These are phyloP conservation scores for Rhodotorula babjevae DNA, from an alignment of 768 basidiomycete species.

Conservation along the genomic window DNA sequence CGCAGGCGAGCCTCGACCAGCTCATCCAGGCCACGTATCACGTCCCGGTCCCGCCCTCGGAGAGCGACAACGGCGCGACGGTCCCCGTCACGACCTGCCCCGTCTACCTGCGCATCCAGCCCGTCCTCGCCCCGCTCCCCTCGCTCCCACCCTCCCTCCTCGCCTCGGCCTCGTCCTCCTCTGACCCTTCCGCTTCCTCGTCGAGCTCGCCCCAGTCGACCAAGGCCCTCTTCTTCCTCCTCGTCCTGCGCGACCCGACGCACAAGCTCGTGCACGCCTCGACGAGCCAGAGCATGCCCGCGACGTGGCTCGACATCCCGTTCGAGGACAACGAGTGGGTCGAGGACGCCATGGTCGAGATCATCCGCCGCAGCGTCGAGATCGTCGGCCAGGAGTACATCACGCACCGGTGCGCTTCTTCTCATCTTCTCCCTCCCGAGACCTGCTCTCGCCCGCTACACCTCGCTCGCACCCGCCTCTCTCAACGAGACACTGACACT, in stretches of 20 bases:
- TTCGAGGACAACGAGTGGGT: slow-evolving; percentile 90
- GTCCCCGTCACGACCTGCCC: slow-evolving; percentile 66
- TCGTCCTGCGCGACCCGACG: slow-evolving; percentile 69
- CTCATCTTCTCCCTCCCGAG: background rate
- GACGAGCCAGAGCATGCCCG: slow-evolving; percentile 74
- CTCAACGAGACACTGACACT: too few species aligned
- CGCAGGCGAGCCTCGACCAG: slow-evolving; percentile 70
- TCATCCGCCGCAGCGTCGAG: slow-evolving; percentile 75
- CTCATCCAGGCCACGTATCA: slow-evolving; percentile 54
- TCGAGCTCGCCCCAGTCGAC: slow-evolving; percentile 16
- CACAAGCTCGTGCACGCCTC: slow-evolving; percentile 73
- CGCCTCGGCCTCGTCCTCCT: slow-evolving; percentile 42
- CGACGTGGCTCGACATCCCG: slow-evolving; percentile 75
- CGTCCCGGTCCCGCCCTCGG: slow-evolving; percentile 40
- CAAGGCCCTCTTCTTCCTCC: slow-evolving; percentile 62
- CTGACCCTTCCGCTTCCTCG: too few species aligned
- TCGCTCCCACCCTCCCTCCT: slow-evolving; percentile 49
- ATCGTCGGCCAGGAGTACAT: slow-evolving; percentile 53
- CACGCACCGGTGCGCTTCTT: slow-evolving; percentile 6
- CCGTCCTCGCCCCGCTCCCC: slow-evolving; percentile 59
- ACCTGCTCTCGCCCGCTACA: too few species aligned
- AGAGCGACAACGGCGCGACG: slow-evolving; percentile 36
- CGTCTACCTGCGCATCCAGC: slow-evolving; percentile 89
- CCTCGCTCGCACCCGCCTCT: too few species aligned
- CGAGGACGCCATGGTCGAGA: slow-evolving; percentile 86